phyloP scores from a whole-genome alignment of 495 filamentous ascomycete genomes.

The Talaromyces borbonicus region DNA sequence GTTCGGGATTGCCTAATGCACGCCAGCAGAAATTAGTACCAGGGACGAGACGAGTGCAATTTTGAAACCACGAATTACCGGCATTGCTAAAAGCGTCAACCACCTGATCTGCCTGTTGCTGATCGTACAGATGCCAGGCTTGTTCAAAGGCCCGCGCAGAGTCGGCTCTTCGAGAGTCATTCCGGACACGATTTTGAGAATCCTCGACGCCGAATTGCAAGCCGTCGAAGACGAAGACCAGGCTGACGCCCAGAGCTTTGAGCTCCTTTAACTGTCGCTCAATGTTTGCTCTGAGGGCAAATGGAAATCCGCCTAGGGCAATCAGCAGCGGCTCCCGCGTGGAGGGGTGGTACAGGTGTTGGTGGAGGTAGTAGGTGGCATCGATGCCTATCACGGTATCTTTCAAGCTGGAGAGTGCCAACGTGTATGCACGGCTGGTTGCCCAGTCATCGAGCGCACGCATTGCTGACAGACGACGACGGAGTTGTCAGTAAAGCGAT shows the following conservation, averaged over 20 bases:
- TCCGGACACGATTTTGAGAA: conserved; percentile 41
- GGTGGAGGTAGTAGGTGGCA: conserved; percentile 76
- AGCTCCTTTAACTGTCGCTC: conserved; percentile 62
- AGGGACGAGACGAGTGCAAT: neutral
- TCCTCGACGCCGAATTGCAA: conserved; percentile 65
- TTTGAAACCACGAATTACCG: conserved; percentile 36
- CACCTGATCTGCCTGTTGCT: conserved; percentile 64
- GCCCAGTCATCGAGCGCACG: conserved; percentile 52
- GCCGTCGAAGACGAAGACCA: conserved; percentile 85
- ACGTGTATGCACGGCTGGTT: conserved; percentile 38
- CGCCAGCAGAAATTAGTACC: neutral
- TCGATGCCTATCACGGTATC: conserved; percentile 74
- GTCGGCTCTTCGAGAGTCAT: conserved; percentile 25
- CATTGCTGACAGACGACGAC: conserved; percentile 19
- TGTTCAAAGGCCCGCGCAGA: conserved; percentile 38
- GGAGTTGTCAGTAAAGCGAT: neutral
- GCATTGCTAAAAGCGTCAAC: conserved; percentile 74
- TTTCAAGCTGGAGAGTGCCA: conserved; percentile 54
- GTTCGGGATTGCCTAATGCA: conserved; percentile 41
- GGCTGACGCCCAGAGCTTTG: conserved; percentile 50
- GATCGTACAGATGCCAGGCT: conserved; percentile 84
- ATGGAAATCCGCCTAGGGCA: conserved; percentile 82
- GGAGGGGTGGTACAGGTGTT: conserved; percentile 55
- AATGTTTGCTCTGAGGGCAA: conserved; percentile 60
- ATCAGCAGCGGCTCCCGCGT: conserved; percentile 77